phyloP scores from a whole-genome alignment of 2,329 filamentous ascomycete genomes.

The Ophiostoma quercus region DNA sequence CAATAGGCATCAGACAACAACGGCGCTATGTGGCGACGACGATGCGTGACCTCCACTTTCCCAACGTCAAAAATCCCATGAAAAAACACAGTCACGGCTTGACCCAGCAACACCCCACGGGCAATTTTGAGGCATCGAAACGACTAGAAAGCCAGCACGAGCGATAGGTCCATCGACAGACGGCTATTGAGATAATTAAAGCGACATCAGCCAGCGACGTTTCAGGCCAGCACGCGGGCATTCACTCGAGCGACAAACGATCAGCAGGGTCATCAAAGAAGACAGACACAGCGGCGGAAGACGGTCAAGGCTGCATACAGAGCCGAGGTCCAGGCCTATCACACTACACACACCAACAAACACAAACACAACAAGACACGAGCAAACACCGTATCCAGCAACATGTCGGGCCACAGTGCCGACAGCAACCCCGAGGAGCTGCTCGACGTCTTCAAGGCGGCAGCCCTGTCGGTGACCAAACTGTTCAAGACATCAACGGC shows the following conservation, averaged over 20 bases:
- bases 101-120: constrained; percentile 12
- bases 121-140: neutral
- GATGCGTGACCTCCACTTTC: constrained; percentile 17
- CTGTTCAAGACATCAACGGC: constrained; percentile 87
- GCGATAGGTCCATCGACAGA: neutral
- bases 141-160: neutral
- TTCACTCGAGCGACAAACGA: neutral
- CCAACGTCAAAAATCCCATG: constrained; percentile 9
- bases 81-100: neutral
- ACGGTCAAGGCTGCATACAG: constrained; percentile 5
- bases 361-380: neutral
- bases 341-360: neutral
- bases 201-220: neutral
- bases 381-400: no score
- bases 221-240: neutral
- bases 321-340: neutral
- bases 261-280: neutral
- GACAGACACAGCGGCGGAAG: neutral
- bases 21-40: constrained; percentile 19
- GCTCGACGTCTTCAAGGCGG: constrained; percentile 83
- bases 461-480: constrained; percentile 89
- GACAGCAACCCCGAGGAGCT: constrained; percentile 53
- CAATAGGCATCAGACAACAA: constrained; percentile 19
- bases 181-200: neutral
- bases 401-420: constrained; percentile 17